Evolutionary conservation across 371 early-diverging fungal genomes (phyloP).

Genomic region (Gilbertella persicaria): DNA sequence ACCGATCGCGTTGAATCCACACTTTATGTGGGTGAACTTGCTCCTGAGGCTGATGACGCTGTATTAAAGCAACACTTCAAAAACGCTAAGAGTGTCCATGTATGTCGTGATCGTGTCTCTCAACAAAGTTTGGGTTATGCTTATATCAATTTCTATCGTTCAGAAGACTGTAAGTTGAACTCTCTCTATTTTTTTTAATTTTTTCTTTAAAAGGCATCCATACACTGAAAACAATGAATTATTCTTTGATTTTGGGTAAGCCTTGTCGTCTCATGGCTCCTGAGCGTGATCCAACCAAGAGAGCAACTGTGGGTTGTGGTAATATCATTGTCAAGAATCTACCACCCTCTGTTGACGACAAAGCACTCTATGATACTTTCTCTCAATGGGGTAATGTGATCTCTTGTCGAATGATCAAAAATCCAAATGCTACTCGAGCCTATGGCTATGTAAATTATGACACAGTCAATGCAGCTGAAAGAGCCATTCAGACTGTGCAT

Average conservation of each 20-base stretch:
- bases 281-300: constrained; percentile 91
- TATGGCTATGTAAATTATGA: constrained; percentile 99
- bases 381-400: constrained; percentile 97
- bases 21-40: constrained; percentile 90
- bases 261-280: constrained; percentile 98
- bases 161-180: constrained; percentile 60
- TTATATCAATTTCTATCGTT: constrained; percentile 90
- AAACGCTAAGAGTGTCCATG: constrained; percentile 88
- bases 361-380: constrained; percentile 98
- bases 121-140: constrained; percentile 95
- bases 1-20: constrained; percentile 51
- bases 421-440: constrained; percentile 77
- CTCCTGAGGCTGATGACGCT: constrained; percentile 91
- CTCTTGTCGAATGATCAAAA: constrained; percentile 95
- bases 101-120: constrained; percentile 96
- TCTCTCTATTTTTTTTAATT: constrained; percentile 2
- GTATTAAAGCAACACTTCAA: constrained; percentile 92
- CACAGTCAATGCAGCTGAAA: constrained; percentile 89
- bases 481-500: constrained; percentile 95
- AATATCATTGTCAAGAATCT: constrained; percentile 99
- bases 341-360: constrained; percentile 90
- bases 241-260: constrained; percentile 87
- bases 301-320: constrained; percentile 83
- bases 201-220: constrained; percentile 62
- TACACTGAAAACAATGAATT: constrained; percentile 91